Conservation (phyloP, 1,284 basidiomycete species). For the Limonomyces culmigenus region DNA sequence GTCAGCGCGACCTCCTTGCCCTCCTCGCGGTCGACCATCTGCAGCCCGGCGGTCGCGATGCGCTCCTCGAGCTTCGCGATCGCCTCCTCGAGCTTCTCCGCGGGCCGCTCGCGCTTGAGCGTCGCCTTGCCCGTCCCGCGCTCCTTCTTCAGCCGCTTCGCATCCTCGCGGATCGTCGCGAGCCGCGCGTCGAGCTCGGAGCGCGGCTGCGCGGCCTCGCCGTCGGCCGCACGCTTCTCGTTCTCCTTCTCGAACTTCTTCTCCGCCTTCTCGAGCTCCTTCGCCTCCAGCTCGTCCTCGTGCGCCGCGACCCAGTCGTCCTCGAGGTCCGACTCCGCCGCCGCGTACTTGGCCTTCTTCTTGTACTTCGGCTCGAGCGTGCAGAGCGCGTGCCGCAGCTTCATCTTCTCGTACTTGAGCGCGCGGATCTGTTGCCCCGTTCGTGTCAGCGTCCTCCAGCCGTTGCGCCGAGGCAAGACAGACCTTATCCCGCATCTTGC, state of each 20-base stretch:
- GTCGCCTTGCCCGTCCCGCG: conserved; percentile 60
- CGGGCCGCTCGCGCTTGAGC: conserved; percentile 44
- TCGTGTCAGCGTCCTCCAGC: too few species aligned
- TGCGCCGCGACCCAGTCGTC: conserved; percentile 78
- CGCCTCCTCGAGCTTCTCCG: conserved; percentile 60
- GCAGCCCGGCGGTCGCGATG: conserved; percentile 71
- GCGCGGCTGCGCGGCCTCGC: conserved; percentile 36
- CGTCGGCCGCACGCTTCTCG: conserved; percentile 68
- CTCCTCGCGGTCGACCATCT: conserved; percentile 80
- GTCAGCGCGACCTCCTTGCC: conserved; percentile 87
- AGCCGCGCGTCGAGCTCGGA: conserved; percentile 52
- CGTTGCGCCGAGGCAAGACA: background rate
- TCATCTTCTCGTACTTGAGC: conserved; percentile 90
- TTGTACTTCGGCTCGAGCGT: conserved; percentile 60
- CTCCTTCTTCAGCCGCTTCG: conserved; percentile 65
- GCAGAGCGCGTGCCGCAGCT: conserved; percentile 71
- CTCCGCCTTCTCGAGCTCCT: conserved; percentile 73
- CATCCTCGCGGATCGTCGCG: conserved; percentile 59
- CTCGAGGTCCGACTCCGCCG: conserved; percentile 85
- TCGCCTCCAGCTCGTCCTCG: conserved; percentile 65
- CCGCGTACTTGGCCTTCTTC: conserved; percentile 65
- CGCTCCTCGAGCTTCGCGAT: conserved; percentile 68
- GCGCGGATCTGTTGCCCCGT: conserved; percentile 36
- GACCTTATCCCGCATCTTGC: conserved; percentile 83
- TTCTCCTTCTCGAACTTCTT: conserved; percentile 87